Evolutionary conservation across 116 monocot species (phyloP).

Genomic region (Cymodocea nodosa): DNA sequence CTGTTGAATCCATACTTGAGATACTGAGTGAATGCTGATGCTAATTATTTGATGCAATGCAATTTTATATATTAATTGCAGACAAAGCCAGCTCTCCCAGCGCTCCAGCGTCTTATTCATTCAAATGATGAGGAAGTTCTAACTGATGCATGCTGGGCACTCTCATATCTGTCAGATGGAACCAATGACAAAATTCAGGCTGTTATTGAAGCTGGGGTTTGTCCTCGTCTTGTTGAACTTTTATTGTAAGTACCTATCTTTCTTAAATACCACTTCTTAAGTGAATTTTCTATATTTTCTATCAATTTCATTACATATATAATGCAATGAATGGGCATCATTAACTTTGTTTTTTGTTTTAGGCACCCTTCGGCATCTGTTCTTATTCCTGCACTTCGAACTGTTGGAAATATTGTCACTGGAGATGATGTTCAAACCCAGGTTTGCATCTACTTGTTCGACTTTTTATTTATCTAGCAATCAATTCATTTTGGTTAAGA

Average conservation of each 20-base stretch:
- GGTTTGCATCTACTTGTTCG: slow-evolving; percentile 26
- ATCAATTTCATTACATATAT: not conserved
- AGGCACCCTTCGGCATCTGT: slow-evolving; percentile 77
- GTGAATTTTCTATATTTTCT: not conserved
- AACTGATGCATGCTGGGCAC: slow-evolving; percentile 80
- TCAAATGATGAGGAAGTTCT: slow-evolving; percentile 90
- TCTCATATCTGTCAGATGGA: slow-evolving; percentile 86
- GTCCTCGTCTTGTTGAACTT: slow-evolving; percentile 67
- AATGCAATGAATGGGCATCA: not conserved
- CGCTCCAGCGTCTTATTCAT: slow-evolving; percentile 52
- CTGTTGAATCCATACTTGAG: too few relatives aligned
- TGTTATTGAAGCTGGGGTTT: slow-evolving; percentile 69
- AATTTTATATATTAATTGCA: slow-evolving; percentile 2
- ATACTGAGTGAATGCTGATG: too few relatives aligned
- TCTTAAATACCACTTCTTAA: not conserved
- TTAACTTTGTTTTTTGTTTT: slow-evolving; percentile 1
- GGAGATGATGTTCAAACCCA: slow-evolving; percentile 93
- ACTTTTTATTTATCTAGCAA: not conserved
- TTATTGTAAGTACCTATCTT: slow-evolving; percentile 34
- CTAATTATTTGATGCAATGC: too few relatives aligned
- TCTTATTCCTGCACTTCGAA: slow-evolving; percentile 73
- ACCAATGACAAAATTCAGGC: slow-evolving; percentile 86
- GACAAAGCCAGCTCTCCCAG: slow-evolving; percentile 74
- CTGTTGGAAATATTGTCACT: slow-evolving; percentile 92
- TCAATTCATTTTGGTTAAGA: not conserved